Conservation (phyloP, 352 stramenopile genomes). For the Aphanomyces euteiches region DNA sequence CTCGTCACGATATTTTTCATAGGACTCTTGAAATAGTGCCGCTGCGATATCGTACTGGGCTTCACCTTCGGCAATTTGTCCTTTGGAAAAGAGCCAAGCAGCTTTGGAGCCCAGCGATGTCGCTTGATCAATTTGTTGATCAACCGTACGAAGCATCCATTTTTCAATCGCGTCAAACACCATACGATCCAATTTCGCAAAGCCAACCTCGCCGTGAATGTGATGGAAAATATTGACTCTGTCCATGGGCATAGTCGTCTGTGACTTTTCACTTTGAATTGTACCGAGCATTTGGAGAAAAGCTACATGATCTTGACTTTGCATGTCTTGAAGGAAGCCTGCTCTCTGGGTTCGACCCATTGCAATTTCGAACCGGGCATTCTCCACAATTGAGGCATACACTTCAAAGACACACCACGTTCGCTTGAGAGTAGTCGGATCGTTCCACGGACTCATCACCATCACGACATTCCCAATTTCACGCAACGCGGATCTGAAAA, state of each 20-base stretch:
- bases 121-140: neutral
- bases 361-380: constrained; percentile 16
- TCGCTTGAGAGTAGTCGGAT: constrained; percentile 18
- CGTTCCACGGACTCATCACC: constrained; percentile 27
- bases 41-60: neutral
- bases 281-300: neutral
- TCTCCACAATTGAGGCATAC: constrained; percentile 12
- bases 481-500: neutral
- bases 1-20: neutral
- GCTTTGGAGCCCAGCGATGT: neutral
- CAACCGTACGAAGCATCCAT: constrained; percentile 5
- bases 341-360: neutral
- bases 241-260: neutral
- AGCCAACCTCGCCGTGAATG: neutral
- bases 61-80: neutral
- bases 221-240: neutral
- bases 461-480: constrained; percentile 28
- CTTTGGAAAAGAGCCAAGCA: neutral
- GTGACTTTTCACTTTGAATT: neutral
- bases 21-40: neutral
- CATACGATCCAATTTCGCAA: constrained; percentile 12
- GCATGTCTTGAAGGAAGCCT: neutral
- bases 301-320: neutral
- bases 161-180: constrained; percentile 15
- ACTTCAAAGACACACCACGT: constrained; percentile 30